A percentile compares a stretch with the other conserved stretches of the same genome.
phyloP scores from a whole-genome alignment of 2,329 filamentous ascomycete species.

The Beauveria varroae region DNA sequence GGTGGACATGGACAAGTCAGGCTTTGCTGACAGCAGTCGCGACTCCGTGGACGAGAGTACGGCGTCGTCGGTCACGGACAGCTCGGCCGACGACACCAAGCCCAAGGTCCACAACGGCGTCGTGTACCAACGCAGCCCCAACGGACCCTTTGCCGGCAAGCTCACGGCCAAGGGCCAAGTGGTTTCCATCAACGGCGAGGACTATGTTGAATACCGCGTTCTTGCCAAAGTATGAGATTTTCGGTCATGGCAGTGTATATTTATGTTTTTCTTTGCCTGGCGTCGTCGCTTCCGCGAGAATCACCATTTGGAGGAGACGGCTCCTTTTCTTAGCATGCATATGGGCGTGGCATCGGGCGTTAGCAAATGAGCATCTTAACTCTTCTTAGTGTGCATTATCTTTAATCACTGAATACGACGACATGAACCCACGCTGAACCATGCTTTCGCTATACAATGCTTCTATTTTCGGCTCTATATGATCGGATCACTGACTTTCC shows the following conservation, averaged over 20 bases:
- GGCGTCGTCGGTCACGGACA: conserved; percentile 5
- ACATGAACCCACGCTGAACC: not conserved
- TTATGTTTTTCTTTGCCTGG: not conserved
- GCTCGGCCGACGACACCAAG: conserved; percentile 35
- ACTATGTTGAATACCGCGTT: conserved; percentile 60
- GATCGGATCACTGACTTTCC: no score
- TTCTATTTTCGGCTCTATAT: not conserved
- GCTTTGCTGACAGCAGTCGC: not conserved
- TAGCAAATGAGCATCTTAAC: not conserved
- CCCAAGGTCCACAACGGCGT: conserved; percentile 49
- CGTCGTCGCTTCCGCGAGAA: not conserved
- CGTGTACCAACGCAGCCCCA: conserved; percentile 55
- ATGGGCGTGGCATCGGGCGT: not conserved
- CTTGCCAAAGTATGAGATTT: conserved; percentile 40
- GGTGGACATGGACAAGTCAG: not conserved
- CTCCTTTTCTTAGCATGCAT: conserved; percentile 3
- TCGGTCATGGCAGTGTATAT: not conserved
- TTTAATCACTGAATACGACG: conserved; percentile 1
- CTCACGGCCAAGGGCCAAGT: conserved; percentile 55
- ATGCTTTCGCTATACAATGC: no score
- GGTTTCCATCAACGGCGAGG: conserved; percentile 57
- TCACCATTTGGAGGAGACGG: not conserved
- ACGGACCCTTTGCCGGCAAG: conserved; percentile 54
- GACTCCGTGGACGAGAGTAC: conserved; percentile 5
- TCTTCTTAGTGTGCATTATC: not conserved